A percentile compares a stretch with the other conserved stretches of the same genome.
Evolutionary conservation across 2,329 filamentous ascomycete genomes (phyloP).

Genomic region (Xylariaceae sp.): DNA sequence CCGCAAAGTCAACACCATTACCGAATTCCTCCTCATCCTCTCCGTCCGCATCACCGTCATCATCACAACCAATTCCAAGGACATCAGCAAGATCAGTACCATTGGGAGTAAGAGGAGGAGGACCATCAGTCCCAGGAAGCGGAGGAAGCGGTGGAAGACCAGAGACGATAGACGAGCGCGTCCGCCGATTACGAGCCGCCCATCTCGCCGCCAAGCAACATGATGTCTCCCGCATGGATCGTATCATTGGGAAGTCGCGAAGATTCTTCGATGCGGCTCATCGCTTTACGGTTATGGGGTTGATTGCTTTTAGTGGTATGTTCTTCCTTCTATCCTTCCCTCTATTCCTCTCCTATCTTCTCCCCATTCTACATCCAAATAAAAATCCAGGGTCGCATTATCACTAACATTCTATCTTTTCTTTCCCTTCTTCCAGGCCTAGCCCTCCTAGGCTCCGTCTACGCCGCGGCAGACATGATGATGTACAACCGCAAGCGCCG

Average conservation of each 20-base stretch:
- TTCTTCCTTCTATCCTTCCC: conserved; percentile 8
- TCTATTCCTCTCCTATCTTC: neutral
- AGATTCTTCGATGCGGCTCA: conserved; percentile 54
- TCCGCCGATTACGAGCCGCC: conserved; percentile 63
- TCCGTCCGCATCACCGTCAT: conserved; percentile 10
- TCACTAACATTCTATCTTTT: neutral
- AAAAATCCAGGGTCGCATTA: too few relatives aligned
- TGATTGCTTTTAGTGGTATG: conserved; percentile 56
- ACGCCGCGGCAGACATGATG: conserved; percentile 60
- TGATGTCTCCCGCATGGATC: conserved; percentile 50
- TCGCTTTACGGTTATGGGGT: conserved; percentile 49
- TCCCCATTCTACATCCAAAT: neutral
- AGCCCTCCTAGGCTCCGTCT: conserved; percentile 52
- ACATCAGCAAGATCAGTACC: too few relatives aligned
- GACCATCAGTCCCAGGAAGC: conserved; percentile 30
- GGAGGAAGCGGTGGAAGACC: too few relatives aligned
- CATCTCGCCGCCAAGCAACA: conserved; percentile 63
- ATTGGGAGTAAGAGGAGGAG: conserved; percentile 26
- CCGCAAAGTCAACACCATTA: conserved; percentile 54
- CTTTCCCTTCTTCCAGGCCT: conserved; percentile 37
- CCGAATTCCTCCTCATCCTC: conserved; percentile 14
- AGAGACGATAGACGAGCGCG: conserved; percentile 67
- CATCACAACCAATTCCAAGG: conserved; percentile 7
- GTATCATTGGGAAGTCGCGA: conserved; percentile 44
- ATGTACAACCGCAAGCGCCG: conserved; percentile 58